Evolutionary conservation across 2,329 filamentous ascomycete species (phyloP).

Genomic region (Myrmaecium sp.): DNA sequence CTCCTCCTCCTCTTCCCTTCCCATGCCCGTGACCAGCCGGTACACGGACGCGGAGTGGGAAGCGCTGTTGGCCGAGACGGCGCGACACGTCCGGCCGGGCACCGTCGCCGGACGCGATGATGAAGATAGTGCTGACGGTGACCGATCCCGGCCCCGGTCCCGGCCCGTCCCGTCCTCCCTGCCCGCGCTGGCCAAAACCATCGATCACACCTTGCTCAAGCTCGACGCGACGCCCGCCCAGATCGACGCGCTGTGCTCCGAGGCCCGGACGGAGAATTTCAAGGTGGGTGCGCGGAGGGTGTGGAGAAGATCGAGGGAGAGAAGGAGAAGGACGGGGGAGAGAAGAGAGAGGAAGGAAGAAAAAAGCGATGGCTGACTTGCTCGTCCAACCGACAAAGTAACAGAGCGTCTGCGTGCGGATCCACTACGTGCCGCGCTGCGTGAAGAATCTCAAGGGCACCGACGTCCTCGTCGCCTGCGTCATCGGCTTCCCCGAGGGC

Average conservation of each 20-base stretch:
- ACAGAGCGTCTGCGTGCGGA: constrained; percentile 40
- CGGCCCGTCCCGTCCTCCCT: not conserved
- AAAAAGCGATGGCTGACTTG: too few relatives aligned
- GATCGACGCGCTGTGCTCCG: constrained; percentile 37
- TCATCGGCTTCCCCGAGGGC: constrained; percentile 44
- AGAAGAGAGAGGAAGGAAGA: too few relatives aligned
- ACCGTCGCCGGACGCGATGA: constrained; percentile 2
- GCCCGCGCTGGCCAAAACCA: constrained; percentile 15
- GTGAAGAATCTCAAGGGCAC: constrained; percentile 31
- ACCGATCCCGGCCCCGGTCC: not conserved
- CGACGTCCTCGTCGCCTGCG: constrained; percentile 36
- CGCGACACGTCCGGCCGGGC: constrained; percentile 6
- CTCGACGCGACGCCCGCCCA: constrained; percentile 29
- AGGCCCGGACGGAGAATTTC: constrained; percentile 32
- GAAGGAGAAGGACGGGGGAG: too few relatives aligned
- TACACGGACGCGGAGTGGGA: constrained; percentile 30
- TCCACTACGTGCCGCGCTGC: constrained; percentile 33
- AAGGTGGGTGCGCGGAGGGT: constrained; percentile 17
- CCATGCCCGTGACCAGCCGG: constrained; percentile 23
- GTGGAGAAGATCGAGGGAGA: not conserved
- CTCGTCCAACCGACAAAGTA: constrained; percentile 18
- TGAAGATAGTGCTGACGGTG: not conserved
- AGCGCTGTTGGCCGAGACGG: constrained; percentile 21
- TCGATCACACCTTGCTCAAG: constrained; percentile 35
- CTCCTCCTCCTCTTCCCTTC: too few relatives aligned